Evolutionary conservation across 2,329 filamentous ascomycete species (phyloP).

Genomic region (Rugonectria rugulosa): DNA sequence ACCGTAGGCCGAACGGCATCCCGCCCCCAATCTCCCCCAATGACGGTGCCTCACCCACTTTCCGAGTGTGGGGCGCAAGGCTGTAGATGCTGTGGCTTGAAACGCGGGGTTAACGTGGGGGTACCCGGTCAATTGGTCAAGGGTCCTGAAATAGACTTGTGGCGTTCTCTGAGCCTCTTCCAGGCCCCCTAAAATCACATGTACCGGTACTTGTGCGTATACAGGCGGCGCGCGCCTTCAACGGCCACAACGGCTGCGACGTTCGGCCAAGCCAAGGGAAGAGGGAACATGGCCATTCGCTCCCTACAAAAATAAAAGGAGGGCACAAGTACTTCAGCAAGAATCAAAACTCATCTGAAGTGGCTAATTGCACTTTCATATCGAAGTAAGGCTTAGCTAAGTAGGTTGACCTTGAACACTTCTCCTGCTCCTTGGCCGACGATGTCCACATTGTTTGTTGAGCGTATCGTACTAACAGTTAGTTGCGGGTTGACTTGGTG

Average conservation of each 20-base stretch:
- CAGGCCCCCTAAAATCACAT: not conserved
- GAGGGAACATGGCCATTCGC: too few relatives aligned
- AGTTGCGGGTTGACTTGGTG: too few relatives aligned
- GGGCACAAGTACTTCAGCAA: too few relatives aligned
- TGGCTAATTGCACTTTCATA: too few relatives aligned
- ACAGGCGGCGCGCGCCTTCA: not conserved
- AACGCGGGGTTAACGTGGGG: constrained; percentile 27
- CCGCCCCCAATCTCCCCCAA: not conserved
- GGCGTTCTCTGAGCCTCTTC: constrained; percentile 23
- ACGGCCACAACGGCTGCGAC: not conserved
- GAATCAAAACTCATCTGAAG: too few relatives aligned
- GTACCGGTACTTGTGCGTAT: constrained; percentile 25
- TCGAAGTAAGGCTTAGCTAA: too few relatives aligned
- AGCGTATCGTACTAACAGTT: too few relatives aligned
- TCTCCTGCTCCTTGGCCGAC: too few relatives aligned
- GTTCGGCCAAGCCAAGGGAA: too few relatives aligned
- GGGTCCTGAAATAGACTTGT: constrained; percentile 13
- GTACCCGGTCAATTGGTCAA: not conserved
- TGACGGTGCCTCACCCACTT: constrained; percentile 12
- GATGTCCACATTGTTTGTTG: too few relatives aligned
- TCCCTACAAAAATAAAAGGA: too few relatives aligned
- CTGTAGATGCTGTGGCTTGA: constrained; percentile 27
- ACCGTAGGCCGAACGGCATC: not conserved
- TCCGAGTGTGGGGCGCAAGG: constrained; percentile 23
- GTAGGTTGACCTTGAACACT: too few relatives aligned